Percentiles rank a stretch among this genome's conserved stretches.
Evolutionary conservation across 2,329 filamentous ascomycete genomes (phyloP).

Genomic region (Ophiostoma triangulosporum): DNA sequence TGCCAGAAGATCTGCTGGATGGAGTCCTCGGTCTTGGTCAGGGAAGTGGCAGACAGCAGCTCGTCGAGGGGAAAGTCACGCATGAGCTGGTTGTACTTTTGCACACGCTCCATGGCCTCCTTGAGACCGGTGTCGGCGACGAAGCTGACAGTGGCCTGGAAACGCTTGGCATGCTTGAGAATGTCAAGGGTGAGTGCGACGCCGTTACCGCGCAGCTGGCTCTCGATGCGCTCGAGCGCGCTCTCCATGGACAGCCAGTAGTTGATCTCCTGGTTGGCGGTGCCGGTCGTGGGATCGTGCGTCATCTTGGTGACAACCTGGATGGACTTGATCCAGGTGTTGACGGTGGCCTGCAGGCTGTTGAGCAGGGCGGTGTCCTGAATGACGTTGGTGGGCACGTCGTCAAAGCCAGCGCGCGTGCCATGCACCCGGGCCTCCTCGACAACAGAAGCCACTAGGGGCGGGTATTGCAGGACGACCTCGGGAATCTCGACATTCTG

Average conservation of each 20-base stretch:
- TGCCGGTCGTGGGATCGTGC: conserved; percentile 60
- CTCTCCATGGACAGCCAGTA: conserved; percentile 98
- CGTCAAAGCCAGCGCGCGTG: conserved; percentile 59
- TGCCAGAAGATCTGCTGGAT: conserved; percentile 83
- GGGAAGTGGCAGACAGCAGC: conserved; percentile 76
- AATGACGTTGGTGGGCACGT: conserved; percentile 62
- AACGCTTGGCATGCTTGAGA: conserved; percentile 91
- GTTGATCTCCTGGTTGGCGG: conserved; percentile 94
- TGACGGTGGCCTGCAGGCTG: conserved; percentile 82
- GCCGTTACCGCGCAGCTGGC: conserved; percentile 75
- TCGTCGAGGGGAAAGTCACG: conserved; percentile 95
- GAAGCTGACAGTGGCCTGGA: conserved; percentile 95
- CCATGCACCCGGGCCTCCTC: conserved; percentile 59
- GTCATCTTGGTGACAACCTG: conserved; percentile 92
- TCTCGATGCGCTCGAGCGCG: conserved; percentile 80
- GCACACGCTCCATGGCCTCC: conserved; percentile 88
- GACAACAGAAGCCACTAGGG: conserved; percentile 72
- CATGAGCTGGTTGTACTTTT: conserved; percentile 98
- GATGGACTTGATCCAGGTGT: conserved; percentile 98
- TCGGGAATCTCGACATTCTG: conserved; percentile 98
- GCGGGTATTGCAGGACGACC: conserved; percentile 73
- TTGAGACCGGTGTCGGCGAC: conserved; percentile 90
- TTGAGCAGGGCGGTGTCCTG: conserved; percentile 89
- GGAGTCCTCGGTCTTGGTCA: conserved; percentile 79
- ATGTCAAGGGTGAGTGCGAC: conserved; percentile 88